Evolutionary conservation across 2,329 filamentous ascomycete species (phyloP), one percentile per base, ranked within the genome.

Genomic region (Calonectria pseudoreteaudii): DNA sequence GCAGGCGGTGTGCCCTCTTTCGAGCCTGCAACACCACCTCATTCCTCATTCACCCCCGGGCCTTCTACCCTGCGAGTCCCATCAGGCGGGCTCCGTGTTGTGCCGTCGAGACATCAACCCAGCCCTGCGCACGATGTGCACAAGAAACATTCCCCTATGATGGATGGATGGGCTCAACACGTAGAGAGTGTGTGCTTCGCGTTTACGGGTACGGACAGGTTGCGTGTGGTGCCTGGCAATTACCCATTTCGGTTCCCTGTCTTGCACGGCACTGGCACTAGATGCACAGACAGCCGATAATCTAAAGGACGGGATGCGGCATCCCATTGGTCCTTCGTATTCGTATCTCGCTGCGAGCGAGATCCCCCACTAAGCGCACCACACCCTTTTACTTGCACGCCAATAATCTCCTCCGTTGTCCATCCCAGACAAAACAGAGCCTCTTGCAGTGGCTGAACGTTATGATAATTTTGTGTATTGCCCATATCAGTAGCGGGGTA

Each of bases 261-360:
- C 36, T 71, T 41, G 69, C 31, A 64, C 70, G 70, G 70, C 70
- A 68, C 30, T 72, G 70, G 65, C 53, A 62, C 56, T 62, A 62
- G 56, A 62, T 62, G 56, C 56, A 68, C 65, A 44, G 47, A 26
- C 56, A 49, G 31, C 26, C 62, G 69, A 62, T 47, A 52, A 62
- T 60, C 52, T 60, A 50, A 71, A 60, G 41, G 38, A 31, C 30
- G 26, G 28, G 18, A 34, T 23, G 47, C 64, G 20, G 18, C 10
- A n/a, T 28, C 31, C 56, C 28, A 72, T 72, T 72, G 70, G 70
- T 20, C 31, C 4, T 18, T 72, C 70, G 70, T 72, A 72, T 72
- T 72, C 70, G 70, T 69, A 72, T 72, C 34, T 60, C 50, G 30
- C 20, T 30, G 58, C 30, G 30, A 66, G 30, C 70, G 70, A 72